Evolutionary conservation across 345 rosid species (phyloP).

Genomic region (Pelargonium nanum): DNA sequence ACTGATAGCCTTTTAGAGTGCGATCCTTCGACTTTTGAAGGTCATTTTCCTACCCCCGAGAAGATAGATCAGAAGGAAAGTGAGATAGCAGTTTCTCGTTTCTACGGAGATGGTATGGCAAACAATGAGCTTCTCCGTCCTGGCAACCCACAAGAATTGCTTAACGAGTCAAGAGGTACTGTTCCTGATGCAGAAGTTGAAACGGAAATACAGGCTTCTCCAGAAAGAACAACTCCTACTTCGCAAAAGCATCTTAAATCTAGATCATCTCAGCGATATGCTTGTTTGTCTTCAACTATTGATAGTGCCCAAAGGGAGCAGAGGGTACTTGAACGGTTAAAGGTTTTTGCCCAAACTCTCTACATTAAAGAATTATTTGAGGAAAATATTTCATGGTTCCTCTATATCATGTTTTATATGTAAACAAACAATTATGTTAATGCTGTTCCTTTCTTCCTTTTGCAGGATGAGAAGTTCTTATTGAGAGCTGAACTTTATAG

Average conservation of each 20-base stretch:
- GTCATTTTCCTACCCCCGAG: slow-evolving; percentile 25
- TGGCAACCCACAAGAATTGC: slow-evolving; percentile 26
- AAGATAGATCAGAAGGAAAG: slow-evolving; percentile 24
- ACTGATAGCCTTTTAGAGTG: slow-evolving; percentile 23
- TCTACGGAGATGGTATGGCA: slow-evolving; percentile 19
- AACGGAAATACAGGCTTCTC: slow-evolving; percentile 24
- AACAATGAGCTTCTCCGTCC: slow-evolving; percentile 19
- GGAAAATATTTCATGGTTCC: slow-evolving; percentile 9
- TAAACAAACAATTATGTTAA: neutral
- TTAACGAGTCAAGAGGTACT: slow-evolving; percentile 21
- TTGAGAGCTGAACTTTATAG: slow-evolving; percentile 66
- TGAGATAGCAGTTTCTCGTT: slow-evolving; percentile 26
- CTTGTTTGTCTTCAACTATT: slow-evolving; percentile 33
- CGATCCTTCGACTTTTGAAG: slow-evolving; percentile 28
- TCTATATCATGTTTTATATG: neutral
- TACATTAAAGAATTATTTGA: slow-evolving; percentile 6
- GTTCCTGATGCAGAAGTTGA: slow-evolving; percentile 25
- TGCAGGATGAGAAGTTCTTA: slow-evolving; percentile 68
- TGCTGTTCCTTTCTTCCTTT: slow-evolving; percentile 10
- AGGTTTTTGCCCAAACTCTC: slow-evolving; percentile 34
- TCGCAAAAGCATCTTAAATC: slow-evolving; percentile 22
- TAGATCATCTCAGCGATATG: slow-evolving; percentile 26
- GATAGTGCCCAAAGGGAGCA: slow-evolving; percentile 72
- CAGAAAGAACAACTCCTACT: slow-evolving; percentile 24
- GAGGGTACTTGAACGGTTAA: slow-evolving; percentile 61